A percentile compares a stretch with the other conserved stretches of the same genome.
These are phyloP conservation scores for Sporothrix protearum DNA, from an alignment of 2,329 filamentous ascomycete species.

Conservation along the genomic window DNA sequence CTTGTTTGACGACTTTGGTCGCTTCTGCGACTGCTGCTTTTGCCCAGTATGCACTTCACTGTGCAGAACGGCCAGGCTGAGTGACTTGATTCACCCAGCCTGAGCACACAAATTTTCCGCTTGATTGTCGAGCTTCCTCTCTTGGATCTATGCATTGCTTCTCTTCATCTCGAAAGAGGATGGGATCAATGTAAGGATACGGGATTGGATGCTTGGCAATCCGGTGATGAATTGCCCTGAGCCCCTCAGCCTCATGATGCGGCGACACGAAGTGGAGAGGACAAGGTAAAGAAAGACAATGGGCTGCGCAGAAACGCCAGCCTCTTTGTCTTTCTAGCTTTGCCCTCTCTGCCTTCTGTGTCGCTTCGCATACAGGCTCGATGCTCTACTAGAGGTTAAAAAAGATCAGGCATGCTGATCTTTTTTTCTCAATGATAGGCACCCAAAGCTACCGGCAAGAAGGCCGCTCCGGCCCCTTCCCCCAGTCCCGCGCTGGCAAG, in stretches of 20 bases:
- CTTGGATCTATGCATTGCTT: background rate
- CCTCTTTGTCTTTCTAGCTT: background rate
- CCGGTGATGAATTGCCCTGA: constrained; percentile 64
- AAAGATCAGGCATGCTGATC: constrained; percentile 84
- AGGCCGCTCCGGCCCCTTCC: constrained; percentile 94
- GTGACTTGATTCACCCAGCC: constrained; percentile 21
- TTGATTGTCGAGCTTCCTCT: constrained; percentile 25
- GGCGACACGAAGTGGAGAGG: background rate
- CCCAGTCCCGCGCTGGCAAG: constrained; percentile 90
- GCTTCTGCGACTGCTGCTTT: constrained; percentile 32
- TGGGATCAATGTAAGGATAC: background rate
- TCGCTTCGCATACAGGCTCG: constrained; percentile 27
- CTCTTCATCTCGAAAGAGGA: constrained; percentile 43
- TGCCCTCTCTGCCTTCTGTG: background rate
- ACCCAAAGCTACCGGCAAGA: constrained; percentile 90
- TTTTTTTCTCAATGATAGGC: constrained; percentile 99
- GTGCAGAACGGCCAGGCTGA: constrained; percentile 28
- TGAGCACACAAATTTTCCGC: constrained; percentile 25
- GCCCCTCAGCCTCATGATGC: constrained; percentile 38
- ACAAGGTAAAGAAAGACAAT: background rate
- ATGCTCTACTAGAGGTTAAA: constrained; percentile 83
- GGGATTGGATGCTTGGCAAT: background rate
- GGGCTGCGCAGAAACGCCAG: constrained; percentile 53
- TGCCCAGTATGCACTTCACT: constrained; percentile 28
- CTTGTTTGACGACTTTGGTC: constrained; percentile 38